These are phyloP conservation scores for Starmerella potacharoeniae DNA, from an alignment of 805 yeast species.

Conservation along the genomic window DNA sequence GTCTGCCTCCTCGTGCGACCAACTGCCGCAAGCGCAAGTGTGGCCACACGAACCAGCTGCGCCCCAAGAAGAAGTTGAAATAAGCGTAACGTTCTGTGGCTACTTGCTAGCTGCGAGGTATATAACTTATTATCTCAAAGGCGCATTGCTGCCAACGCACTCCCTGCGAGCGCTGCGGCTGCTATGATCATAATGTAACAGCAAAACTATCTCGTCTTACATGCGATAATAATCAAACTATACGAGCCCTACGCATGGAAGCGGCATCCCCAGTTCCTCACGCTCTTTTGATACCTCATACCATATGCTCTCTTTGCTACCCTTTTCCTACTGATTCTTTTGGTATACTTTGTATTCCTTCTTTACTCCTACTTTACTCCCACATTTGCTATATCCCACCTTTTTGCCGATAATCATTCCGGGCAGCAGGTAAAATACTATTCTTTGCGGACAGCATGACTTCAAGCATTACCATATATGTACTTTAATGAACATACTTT, in stretches of 20 bases:
- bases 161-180: background rate
- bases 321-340: background rate
- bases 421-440: too few relatives aligned
- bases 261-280: too few relatives aligned
- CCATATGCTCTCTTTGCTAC: too few relatives aligned
- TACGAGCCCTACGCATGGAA: too few relatives aligned
- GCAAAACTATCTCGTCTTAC: background rate
- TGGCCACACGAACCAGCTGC: constrained; percentile 99
- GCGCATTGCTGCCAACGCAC: background rate
- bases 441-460: too few relatives aligned
- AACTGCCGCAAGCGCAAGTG: constrained; percentile 99
- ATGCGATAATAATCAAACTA: background rate
- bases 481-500: too few relatives aligned
- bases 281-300: too few relatives aligned
- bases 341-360: background rate
- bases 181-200: constrained; percentile 4
- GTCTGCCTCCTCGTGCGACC: constrained; percentile 99
- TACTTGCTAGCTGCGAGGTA: constrained; percentile 4
- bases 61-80: constrained; percentile 99
- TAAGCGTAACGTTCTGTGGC: constrained; percentile 34
- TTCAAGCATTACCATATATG: background rate
- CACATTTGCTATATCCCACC: too few relatives aligned
- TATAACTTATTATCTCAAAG: constrained; percentile 6
- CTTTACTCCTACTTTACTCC: background rate
- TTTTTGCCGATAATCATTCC: too few relatives aligned